Base-by-base conservation (phyloP, 306 rosid genomes). In the Quercus rubra region DNA sequence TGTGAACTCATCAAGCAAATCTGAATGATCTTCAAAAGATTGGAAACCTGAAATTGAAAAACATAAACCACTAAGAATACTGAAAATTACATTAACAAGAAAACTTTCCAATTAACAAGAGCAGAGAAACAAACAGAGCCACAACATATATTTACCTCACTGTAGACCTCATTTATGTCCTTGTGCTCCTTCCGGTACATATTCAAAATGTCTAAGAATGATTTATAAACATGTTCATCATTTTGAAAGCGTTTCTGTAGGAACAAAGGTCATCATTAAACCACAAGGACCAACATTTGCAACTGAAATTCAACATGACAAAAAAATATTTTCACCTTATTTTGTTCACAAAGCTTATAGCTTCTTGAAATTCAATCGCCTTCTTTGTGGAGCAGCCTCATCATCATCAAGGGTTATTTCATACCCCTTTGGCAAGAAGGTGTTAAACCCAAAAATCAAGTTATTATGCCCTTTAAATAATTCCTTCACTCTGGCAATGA, bases 131-230 rank as follows among this genome's bases (percentile, higher is more conserved):
- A 12, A 51, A 19, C 30, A 43, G 66, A 43, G 31, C 23, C 72
- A 71, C 55, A 68, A 77, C 77, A 75, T 43, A 28, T 20, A 58
- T 71, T 72, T 83, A 96, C 99, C 99, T 96, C 98, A 63, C 80
- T 84, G 74, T 96, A 96, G 78, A 93, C 99, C 80, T 93, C 99
- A 20, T 80, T 85, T 38, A 96, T 96, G 77, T 90, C 93, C 91
- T 91, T 96, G 85, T 90, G 97, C 89, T 96, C 99, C 88, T 96
- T 96, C 77, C 97, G 92, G 75, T 96, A 96, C 99, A 96, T 83
- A 84, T 93, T 93, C 89, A 96, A 86, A 86, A 96, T 91, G 87
- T 96, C 99, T 77, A 96, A 86, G 82, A 96, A 96, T 82, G 97
- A 89, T 81, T 96, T 96, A 83, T 96, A 96, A 70, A 96, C 98